Evolutionary conservation across 2,329 filamentous ascomycete genomes (phyloP).

Genomic region (Domatiomyces globalis): DNA sequence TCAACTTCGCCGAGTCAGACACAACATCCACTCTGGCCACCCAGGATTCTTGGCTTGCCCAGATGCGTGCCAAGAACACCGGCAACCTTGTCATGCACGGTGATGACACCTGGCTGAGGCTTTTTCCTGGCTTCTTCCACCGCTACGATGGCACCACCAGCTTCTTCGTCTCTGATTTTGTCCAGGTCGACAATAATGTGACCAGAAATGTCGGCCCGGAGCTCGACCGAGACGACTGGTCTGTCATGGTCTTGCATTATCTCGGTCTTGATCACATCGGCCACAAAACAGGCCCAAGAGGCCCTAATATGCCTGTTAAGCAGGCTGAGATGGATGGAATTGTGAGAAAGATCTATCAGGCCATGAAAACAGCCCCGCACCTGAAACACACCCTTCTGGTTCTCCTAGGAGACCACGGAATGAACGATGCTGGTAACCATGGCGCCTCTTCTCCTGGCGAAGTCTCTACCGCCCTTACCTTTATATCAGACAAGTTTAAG

Average conservation of each 20-base stretch:
- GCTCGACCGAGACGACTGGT: conserved; percentile 68
- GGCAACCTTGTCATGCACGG: conserved; percentile 88
- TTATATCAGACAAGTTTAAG: conserved; percentile 65
- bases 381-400: conserved; percentile 69
- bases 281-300: conserved; percentile 81
- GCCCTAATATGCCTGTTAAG: conserved; percentile 83
- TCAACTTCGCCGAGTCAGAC: conserved; percentile 92
- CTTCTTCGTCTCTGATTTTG: conserved; percentile 98
- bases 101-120: conserved; percentile 95
- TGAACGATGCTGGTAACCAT: conserved; percentile 97
- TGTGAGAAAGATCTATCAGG: conserved; percentile 58
- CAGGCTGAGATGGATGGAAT: conserved; percentile 87
- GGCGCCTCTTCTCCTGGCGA: conserved; percentile 87
- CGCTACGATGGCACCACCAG: conserved; percentile 85
- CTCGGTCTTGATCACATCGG: conserved; percentile 94
- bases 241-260: conserved; percentile 87
- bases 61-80: conserved; percentile 58
- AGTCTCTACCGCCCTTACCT: conserved; percentile 82
- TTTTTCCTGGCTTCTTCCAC: conserved; percentile 81
- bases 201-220: conserved; percentile 75
- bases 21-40: conserved; percentile 72
- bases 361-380: conserved; percentile 56
- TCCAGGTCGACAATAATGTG: conserved; percentile 94
- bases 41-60: conserved; percentile 92
- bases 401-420: conserved; percentile 89